Conservation (phyloP, 1,139 yeast species). For the Protomyces macrosporus region DNA sequence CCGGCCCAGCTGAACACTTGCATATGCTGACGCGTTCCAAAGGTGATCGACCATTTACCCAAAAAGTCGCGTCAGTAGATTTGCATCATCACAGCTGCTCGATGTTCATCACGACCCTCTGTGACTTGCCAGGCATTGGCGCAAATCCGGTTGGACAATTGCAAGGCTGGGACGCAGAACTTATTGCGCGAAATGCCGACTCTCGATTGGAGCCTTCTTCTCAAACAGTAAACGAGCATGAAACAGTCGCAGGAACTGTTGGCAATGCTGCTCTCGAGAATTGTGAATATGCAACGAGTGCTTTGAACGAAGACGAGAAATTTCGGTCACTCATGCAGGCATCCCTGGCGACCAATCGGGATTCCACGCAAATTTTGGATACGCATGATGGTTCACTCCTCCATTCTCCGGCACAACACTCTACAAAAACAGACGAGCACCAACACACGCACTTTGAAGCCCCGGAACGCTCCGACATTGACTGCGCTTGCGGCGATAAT, state of each 20-base stretch:
- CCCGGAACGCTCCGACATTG: neutral
- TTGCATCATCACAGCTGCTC: conserved; percentile 32
- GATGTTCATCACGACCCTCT: conserved; percentile 1
- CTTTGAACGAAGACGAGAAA: neutral
- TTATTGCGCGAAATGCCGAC: neutral
- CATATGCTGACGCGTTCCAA: conserved; percentile 20
- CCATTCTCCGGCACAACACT: neutral
- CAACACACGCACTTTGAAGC: neutral
- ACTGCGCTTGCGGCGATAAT: conserved; percentile 35
- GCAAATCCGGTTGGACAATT: neutral
- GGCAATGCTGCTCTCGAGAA: neutral
- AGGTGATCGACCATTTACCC: conserved; percentile 20
- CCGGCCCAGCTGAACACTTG: conserved; percentile 37
- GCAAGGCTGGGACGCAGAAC: conserved; percentile 17
- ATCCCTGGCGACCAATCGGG: neutral
- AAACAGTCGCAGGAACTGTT: neutral
- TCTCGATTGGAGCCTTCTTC: neutral
- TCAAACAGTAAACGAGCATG: neutral
- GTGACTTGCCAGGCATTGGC: neutral
- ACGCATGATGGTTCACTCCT: neutral
- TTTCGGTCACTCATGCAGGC: neutral
- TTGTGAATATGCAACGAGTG: neutral
- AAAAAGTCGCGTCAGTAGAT: conserved; percentile 29
- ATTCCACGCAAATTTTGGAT: neutral
- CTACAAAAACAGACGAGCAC: neutral